Base-by-base conservation (phyloP, 371 early-diverging fungal species). In the Haplosporangium sp. region DNA sequence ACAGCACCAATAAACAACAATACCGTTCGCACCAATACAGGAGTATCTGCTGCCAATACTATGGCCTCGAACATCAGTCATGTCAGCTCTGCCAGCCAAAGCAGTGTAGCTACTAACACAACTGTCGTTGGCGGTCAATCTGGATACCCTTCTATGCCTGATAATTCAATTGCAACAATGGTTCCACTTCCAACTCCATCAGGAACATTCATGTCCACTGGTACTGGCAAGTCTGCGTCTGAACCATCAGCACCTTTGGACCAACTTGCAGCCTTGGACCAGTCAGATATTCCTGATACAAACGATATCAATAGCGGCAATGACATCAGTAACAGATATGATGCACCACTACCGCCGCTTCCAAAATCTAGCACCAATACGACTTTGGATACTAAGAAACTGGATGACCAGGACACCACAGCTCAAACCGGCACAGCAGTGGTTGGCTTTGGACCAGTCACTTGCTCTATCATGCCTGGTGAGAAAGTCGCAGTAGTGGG, bases 401-500 rank as follows among this genome's bases (percentile, higher is more conserved):
- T 20, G 38, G 65, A 42, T 44, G 53, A 47, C 37, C 50, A 35
- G 19, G 55, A 56, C 2, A 17, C 63, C 19, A n/a, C 62, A 6
- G 27, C 58, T 4, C 48, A 52, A 42, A 27, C 62, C 0, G 37
- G 19, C 4, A 47, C 19, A 13, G 19, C 20, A 0, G 60, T 44
- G 19, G 20, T 40, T 27, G 72, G 66, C 35, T 75, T 81, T 40
- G 82, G 82, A n/a, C 82, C 82, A 39, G 64, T 81, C 3, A 74
- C 72, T 10, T 81, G 82, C 50, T 27, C 69, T 1, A 69, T 81
- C n/a, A 60, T 40, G 3, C 69, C 82, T 17, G 82, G 82, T 7
- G 75, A 81, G 53, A 81, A 75, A 66, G 59, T 81, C 58, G 82
- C 82, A 19, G 69, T 81, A 10, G 69, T 74, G 4, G 82, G 82